Conservation (phyloP, 228 moss, liverwort and hornwort species). For the Sphagnum magellanicum region DNA sequence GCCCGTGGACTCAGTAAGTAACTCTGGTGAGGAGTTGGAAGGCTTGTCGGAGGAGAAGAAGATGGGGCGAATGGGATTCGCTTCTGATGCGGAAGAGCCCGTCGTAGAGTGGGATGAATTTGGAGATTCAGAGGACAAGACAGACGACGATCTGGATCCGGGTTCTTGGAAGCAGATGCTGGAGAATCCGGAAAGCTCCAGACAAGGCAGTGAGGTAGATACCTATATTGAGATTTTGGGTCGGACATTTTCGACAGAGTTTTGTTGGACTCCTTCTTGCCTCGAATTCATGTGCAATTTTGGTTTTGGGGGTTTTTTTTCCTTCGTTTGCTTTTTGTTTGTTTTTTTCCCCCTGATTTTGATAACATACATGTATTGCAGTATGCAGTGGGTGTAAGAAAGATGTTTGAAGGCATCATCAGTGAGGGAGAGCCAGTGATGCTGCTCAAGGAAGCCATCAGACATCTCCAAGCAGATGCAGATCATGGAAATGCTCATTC, state of each 20-base stretch:
- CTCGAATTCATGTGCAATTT: too few species aligned
- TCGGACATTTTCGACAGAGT: too few species aligned
- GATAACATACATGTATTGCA: constrained; percentile 6
- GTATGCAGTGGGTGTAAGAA: constrained; percentile 64
- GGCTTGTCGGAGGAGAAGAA: constrained; percentile 16
- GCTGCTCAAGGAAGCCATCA: constrained; percentile 48
- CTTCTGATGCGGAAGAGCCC: constrained; percentile 41
- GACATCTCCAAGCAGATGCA: constrained; percentile 57
- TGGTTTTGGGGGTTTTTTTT: too few species aligned
- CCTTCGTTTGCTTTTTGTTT: too few species aligned
- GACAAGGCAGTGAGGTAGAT: constrained; percentile 25
- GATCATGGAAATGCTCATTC: constrained; percentile 76
- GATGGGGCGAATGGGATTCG: constrained; percentile 24
- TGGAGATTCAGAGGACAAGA: constrained; percentile 60
- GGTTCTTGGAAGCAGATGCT: constrained; percentile 79
- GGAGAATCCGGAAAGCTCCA: constrained; percentile 44
- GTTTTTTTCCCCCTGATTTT: neutral
- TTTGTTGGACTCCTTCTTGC: too few species aligned
- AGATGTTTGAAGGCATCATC: constrained; percentile 69
- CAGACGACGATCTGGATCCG: constrained; percentile 69
- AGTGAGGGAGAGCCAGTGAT: constrained; percentile 61
- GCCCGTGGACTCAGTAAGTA: constrained; percentile 18
- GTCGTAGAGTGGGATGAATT: constrained; percentile 88
- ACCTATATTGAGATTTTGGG: too few species aligned
- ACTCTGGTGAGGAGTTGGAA: constrained; percentile 18